These are phyloP conservation scores for Chrysanthemum seticuspe DNA, from an alignment of 129 eudicot species.

Conservation along the genomic window DNA sequence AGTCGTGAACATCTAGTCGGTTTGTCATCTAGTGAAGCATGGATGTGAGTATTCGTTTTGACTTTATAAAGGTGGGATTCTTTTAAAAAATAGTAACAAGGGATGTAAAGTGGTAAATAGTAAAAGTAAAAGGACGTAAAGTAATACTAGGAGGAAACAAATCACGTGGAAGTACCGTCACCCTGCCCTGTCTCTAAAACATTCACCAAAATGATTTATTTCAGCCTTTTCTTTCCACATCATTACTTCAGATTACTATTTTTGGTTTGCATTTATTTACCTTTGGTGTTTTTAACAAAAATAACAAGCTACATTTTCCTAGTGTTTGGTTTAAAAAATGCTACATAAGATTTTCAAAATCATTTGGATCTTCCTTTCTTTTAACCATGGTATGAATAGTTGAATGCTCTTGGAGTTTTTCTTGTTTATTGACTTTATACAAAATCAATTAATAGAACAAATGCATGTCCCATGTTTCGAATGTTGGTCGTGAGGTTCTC, in stretches of 20 bases:
- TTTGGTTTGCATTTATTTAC: neutral
- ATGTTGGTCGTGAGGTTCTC: too few relatives aligned
- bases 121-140: neutral
- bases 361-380: too few relatives aligned
- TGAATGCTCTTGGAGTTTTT: too few relatives aligned
- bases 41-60: conserved; percentile 7
- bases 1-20: neutral
- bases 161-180: neutral
- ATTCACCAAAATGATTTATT: neutral
- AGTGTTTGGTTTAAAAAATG: too few relatives aligned
- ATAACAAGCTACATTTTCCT: too few relatives aligned
- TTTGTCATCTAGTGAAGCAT: conserved; percentile 17
- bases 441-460: too few relatives aligned
- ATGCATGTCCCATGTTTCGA: too few relatives aligned
- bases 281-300: neutral
- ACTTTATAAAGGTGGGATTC: conserved; percentile 15
- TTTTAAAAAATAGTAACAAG: conserved; percentile 2
- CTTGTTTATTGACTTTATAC: too few relatives aligned
- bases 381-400: too few relatives aligned
- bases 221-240: neutral
- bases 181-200: neutral
- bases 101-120: conserved; percentile 9
- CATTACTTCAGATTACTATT: neutral
- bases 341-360: too few relatives aligned
- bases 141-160: neutral